phyloP scores from a whole-genome alignment of 371 early-diverging fungal species.

The Mortierella sp. region DNA sequence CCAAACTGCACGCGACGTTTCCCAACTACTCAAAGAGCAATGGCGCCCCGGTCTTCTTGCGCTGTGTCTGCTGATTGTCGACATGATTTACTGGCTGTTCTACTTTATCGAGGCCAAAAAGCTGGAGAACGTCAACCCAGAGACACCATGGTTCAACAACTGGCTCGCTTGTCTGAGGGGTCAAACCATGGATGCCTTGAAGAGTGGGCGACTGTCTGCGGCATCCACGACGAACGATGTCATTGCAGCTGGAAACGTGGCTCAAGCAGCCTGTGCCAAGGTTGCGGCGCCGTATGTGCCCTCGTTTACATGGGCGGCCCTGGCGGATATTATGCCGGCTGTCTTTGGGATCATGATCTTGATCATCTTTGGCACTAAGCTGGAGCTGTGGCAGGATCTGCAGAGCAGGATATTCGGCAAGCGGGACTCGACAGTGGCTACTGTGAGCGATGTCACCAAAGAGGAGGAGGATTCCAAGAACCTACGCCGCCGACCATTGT shows the following conservation, averaged over 20 bases:
- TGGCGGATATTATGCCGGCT: conserved; percentile 34
- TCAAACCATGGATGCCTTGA: conserved; percentile 16
- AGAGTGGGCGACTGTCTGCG: conserved; percentile 3
- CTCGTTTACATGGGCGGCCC: conserved; percentile 33
- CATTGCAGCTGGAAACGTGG: conserved; percentile 18
- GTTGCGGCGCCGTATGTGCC: conserved; percentile 32
- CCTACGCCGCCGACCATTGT: not conserved
- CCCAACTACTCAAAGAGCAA: conserved; percentile 44
- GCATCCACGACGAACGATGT: conserved; percentile 15
- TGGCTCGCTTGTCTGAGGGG: conserved; percentile 28
- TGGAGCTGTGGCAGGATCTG: conserved; percentile 49
- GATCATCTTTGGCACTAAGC: conserved; percentile 43
- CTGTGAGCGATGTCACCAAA: conserved; percentile 16
- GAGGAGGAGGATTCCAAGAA: not conserved
- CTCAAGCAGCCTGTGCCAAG: conserved; percentile 31
- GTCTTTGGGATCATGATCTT: conserved; percentile 23
- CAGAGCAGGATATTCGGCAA: conserved; percentile 5
- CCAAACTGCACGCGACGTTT: conserved; percentile 41
- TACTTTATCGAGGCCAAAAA: conserved; percentile 48
- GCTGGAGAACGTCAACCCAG: not conserved
- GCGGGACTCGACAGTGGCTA: conserved; percentile 9
- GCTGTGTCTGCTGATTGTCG: conserved; percentile 28
- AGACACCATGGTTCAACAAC: conserved; percentile 26
- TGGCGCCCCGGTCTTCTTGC: conserved; percentile 54
- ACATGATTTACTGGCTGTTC: conserved; percentile 48